These are phyloP conservation scores for Gnaphalium uliginosum DNA, from an alignment of 129 eudicot genomes.

Conservation along the genomic window DNA sequence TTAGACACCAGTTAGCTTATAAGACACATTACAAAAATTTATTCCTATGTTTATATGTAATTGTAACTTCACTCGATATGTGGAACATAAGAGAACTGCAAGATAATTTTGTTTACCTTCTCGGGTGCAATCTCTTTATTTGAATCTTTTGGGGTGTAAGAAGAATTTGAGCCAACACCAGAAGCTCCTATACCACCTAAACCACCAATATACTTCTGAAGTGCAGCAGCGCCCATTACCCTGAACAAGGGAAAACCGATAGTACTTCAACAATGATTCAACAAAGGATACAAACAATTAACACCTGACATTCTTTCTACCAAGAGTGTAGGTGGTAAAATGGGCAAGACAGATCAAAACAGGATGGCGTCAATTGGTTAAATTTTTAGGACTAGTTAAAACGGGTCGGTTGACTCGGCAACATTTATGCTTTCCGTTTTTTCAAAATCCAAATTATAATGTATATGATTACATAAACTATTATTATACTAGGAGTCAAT, in stretches of 20 bases:
- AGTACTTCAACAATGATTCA: background rate
- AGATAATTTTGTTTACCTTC: conserved; percentile 50
- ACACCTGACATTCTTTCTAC: background rate
- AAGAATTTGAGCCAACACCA: conserved; percentile 93
- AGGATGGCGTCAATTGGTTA: background rate
- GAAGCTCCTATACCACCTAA: conserved; percentile 88
- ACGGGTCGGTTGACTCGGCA: background rate
- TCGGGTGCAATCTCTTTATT: conserved; percentile 89
- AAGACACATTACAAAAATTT: background rate
- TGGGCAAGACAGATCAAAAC: background rate
- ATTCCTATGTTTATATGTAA: background rate
- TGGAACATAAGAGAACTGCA: background rate
- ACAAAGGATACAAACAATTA: background rate
- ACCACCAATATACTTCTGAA: conserved; percentile 85
- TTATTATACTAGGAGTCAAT: background rate
- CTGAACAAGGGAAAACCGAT: conserved; percentile 33
- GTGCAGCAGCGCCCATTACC: conserved; percentile 88
- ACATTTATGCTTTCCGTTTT: too few species aligned
- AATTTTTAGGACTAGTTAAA: background rate
- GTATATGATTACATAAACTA: background rate
- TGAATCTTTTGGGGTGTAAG: conserved; percentile 84
- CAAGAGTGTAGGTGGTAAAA: conserved; percentile 12
- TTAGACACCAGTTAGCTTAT: background rate
- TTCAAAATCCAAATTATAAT: background rate
- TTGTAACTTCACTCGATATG: background rate